Evolutionary conservation across 2,329 filamentous ascomycete species (phyloP), one percentile per base, ranked within the genome.

Genomic region (Fusarium sp.): DNA sequence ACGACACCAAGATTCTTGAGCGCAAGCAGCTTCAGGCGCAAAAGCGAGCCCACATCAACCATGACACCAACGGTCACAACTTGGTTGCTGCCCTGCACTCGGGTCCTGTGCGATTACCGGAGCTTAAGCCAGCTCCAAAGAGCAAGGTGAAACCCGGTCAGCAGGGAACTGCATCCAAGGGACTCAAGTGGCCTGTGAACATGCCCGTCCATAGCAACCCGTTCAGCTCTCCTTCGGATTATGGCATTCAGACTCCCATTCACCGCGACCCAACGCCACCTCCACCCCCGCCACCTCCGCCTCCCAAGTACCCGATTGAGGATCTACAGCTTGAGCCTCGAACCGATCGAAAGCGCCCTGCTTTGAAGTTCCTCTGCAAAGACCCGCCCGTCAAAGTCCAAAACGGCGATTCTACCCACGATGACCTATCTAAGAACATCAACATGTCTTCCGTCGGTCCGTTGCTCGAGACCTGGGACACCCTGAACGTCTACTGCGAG

Each of bases 401-500:
- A 20, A 83, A 85, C 20, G 76, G 75, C 1, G 74, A 77, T 16
- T 60, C 70, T 4, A 52, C 72, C 2, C 70, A 73, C 35, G 62
- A 56, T 37, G 58, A 68, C 13, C 56, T 68, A 2, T 70, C 76
- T 14, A 72, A 79, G 18, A 90, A 92, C 43, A 91, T 98, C 64
- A 85, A 92, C 23, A 97, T 96, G 91, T 91, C 93, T 77, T 96
- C 95, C 5, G 90, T 98, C n/a, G 95, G 95, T 0, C 89, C 91
- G 3, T 85, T 98, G 18, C 85, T 99, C 27, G 96, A 98, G 83
- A 94, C 94, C 0, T 99, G 97, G 97, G 95, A 98, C 78, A 98
- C 95, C 0, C 88, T 99, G 37, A 99, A 98, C 79, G 96, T 99
- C n/a, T 98, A 98, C 81, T 97, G 95, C 80, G 95, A 98, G 79